Evolutionary conservation across 2,329 filamentous ascomycete species (phyloP), one percentile per base, ranked within the genome.

Genomic region (Sclerotinia nivalis): DNA sequence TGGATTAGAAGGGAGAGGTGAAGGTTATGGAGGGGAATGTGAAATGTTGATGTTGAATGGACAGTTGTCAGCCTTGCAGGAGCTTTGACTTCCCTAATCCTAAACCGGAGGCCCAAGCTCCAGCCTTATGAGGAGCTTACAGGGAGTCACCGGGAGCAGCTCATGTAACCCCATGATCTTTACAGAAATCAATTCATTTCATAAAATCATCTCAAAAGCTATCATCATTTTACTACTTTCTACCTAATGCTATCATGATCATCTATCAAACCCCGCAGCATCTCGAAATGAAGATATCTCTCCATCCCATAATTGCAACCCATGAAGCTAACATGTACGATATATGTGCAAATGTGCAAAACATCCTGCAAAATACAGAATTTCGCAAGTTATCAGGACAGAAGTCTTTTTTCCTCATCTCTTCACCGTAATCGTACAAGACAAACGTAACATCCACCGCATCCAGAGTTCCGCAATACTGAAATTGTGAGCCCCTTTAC

Each of bases 11-110:
- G 0, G 7, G 20, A 22, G n/a, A 8, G 22, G 9, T 22, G 22
- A 25, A 25, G 20, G 2, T 8, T 12, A 10, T n/a, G 13, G 45
- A 49, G 59, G 59, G 43, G 25, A 31, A 22, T 22, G 54, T 50
- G 47, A 40, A 34, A 61, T 31, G 43, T 58, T 40, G 10, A 58
- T 6, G 20, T n/a, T 58, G 1, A 58, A n/a, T 1, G 28, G 22
- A 4, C 18, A 55, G 22, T 10, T 18, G 22, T 62, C 45, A 62
- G 60, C 31, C 47, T 64, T 64, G 60, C 60, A 52, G 60, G 31
- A 64, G 61, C 61, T 64, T 40, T 13, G 61, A 64, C 47, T 18
- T 61, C 34, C 34, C 2, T 18, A 20, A 15, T 56, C 31, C 54
- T 22, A 4, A 47, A 28, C 9, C 2, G 2, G 28, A 2, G 45